Base-by-base conservation (phyloP, 1,284 basidiomycete genomes). In the Puccinia polysora region DNA sequence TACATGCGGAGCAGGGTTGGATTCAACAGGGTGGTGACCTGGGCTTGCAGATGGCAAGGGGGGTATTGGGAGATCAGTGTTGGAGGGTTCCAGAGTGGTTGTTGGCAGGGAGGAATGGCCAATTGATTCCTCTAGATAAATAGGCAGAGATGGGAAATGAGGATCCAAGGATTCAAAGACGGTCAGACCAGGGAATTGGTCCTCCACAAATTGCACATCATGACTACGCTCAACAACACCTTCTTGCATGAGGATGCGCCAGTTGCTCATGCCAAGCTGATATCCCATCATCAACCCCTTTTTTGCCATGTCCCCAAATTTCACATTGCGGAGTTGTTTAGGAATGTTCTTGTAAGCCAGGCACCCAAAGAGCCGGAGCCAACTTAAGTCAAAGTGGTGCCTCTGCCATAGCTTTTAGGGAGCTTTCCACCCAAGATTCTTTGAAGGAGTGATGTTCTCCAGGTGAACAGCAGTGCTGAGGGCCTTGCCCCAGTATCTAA, bases 131-230 rank as follows among this genome's bases (percentile, higher is more conserved):
- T 43, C 40, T 18, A 18, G 8, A 8, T 43, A 8, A 8, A 43
- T 43, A 43, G 40, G 40, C 18, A 8, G 8, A 8, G 8, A 8
- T 43, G 40, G 8, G 8, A 53, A 25, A n/a, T 53, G 52, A 25
- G 14, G 53, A 32, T n/a, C n/a, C n/a, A n/a, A n/a, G n/a, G n/a
- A n/a, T n/a, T n/a, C n/a, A 28, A 60, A 60, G 28, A 60, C 14
- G 38, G 58, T 23, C 23, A 64, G 15, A 28, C 62, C 62, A 15
- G 62, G 62, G 30, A 64, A 64, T 15, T 49, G 43, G 28, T 20
- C 34, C 20, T 50, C 20, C 12, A 23, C n/a, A 32, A 50, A 50
- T 4, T 6, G 14, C 6, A 62, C 58, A 38, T 62, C 58, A 40
- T 62, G 58, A 45, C 58, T 40, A 14, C 36, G 14, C 25, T 40